A percentile compares a stretch with the other conserved stretches of the same genome.
Evolutionary conservation across 2,329 filamentous ascomycete genomes (phyloP).

Genomic region (Falciphora oryzae): DNA sequence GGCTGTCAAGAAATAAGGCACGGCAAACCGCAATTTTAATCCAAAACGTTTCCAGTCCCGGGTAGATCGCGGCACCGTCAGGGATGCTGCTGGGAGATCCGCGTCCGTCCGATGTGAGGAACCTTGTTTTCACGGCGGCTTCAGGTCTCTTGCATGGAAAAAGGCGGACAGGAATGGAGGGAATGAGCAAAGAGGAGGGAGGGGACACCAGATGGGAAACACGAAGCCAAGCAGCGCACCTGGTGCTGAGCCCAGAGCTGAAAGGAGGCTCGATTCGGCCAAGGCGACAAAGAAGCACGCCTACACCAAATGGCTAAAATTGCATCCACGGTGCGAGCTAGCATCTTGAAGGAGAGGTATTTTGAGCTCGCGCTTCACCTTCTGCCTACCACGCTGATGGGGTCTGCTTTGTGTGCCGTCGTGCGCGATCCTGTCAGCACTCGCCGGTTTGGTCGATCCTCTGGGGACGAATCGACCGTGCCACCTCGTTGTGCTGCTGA

Average conservation of each 20-base stretch:
- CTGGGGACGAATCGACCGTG: not conserved
- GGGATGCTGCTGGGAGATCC: not conserved
- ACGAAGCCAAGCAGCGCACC: not conserved
- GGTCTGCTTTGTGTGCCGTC: not conserved
- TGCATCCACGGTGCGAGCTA: too few species aligned
- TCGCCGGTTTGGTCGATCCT: not conserved
- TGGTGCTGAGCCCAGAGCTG: not conserved
- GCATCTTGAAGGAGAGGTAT: not conserved
- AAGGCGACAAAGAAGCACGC: not conserved
- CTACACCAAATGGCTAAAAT: not conserved
- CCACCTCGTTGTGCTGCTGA: not conserved
- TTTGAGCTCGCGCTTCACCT: not conserved
- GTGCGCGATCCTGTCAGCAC: not conserved
- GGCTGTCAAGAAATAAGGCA: not conserved
- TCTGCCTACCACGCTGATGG: not conserved
- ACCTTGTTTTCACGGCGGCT: not conserved
- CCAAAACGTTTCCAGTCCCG: not conserved
- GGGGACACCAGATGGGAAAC: not conserved
- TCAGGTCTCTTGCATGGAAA: too few species aligned
- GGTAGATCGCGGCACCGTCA: not conserved
- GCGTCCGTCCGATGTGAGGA: not conserved
- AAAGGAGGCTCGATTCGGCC: not conserved
- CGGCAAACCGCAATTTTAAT: not conserved
- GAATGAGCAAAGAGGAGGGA: not conserved
- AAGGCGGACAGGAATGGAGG: too few species aligned